phyloP scores from a whole-genome alignment of 805 yeast genomes.

The Torulaspora microellipsoides region DNA sequence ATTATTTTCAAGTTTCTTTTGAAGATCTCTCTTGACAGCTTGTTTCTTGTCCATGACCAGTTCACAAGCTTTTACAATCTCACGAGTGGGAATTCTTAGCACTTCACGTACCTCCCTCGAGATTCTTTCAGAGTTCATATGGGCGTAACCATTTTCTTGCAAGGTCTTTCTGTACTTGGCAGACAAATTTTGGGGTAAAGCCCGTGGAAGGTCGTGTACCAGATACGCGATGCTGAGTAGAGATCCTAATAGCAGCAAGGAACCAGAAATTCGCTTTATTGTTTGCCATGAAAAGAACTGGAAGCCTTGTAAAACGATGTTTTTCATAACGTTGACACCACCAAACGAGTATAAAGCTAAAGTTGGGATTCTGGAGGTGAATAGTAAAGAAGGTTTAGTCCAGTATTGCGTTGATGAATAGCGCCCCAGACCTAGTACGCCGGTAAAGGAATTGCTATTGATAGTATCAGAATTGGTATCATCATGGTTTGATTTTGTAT shows the following conservation, averaged over 20 bases:
- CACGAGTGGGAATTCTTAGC: slow-evolving; percentile 74
- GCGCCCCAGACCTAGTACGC: slow-evolving; percentile 19
- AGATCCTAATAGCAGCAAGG: slow-evolving; percentile 47
- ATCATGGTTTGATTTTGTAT: slow-evolving; percentile 5
- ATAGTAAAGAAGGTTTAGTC: slow-evolving; percentile 32
- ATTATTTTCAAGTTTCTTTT: slow-evolving; percentile 22
- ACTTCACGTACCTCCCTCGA: slow-evolving; percentile 80
- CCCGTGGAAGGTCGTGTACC: slow-evolving; percentile 78
- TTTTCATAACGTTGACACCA: slow-evolving; percentile 39
- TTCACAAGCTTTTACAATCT: slow-evolving; percentile 44
- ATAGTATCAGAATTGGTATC: slow-evolving; percentile 2
- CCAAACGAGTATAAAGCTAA: slow-evolving; percentile 34
- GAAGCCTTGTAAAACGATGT: slow-evolving; percentile 37
- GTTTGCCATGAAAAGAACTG: slow-evolving; percentile 35
- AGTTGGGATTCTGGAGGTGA: slow-evolving; percentile 35
- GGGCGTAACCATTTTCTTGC: slow-evolving; percentile 68
- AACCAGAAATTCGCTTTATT: slow-evolving; percentile 47
- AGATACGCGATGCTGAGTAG: slow-evolving; percentile 57
- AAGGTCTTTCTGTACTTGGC: slow-evolving; percentile 62
- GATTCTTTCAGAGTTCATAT: slow-evolving; percentile 69
- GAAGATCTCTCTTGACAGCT: slow-evolving; percentile 24
- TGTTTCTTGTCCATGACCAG: slow-evolving; percentile 27
- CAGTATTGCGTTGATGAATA: slow-evolving; percentile 28
- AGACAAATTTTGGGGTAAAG: slow-evolving; percentile 80
- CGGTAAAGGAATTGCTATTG: slow-evolving; percentile 6